Base-by-base conservation (phyloP, 2,329 filamentous ascomycete species). In the Leptographium wingfieldii region DNA sequence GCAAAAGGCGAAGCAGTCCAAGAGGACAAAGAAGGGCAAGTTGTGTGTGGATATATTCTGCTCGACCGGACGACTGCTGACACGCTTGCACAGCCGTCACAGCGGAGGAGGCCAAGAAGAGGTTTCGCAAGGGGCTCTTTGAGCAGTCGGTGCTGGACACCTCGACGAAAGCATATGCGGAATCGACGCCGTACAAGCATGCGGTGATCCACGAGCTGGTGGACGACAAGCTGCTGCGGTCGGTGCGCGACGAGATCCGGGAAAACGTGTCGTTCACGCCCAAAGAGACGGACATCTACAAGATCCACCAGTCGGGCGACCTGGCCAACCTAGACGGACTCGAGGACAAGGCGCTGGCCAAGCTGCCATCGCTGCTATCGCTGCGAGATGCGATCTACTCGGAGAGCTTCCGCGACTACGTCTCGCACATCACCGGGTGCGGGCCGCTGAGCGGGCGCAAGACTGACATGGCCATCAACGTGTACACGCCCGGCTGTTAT, bases 261-360 rank as follows among this genome's bases (percentile, higher is more conserved):
- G 80, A 87, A 66, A 92, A 96, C 70, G 88, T 99, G 66, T 86
- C 89, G 66, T 99, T 99, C 76, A 96, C 94, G 14, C 92, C 92
- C 67, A 99, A 99, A 73, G 94, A 99, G 74, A 99, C 94, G 55
- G 94, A 99, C 72, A 99, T 99, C 68, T 99, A 99, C 82, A 96
- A 95, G 75, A 97, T 99, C 70, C 92, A 96, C 80, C 94, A 99
- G 77, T 97, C 92, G 5, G 94, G 94, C 65, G 94, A 99, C 72
- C 81, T 99, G 40, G 94, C 94, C 55, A 99, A 99, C 74, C 84
- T 99, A 61, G 92, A 96, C 73, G 94, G 94, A 29, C 82, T 99
- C 52, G 90, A 95, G 63, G 86, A 95, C 70, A 85, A 86, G 9
- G 91, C 92, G 7, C 81, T 97, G 59, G 81, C 87, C 63, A 91